Conservation (phyloP, 257 asterid genomes). For the Nyctanthes arbortristis region DNA sequence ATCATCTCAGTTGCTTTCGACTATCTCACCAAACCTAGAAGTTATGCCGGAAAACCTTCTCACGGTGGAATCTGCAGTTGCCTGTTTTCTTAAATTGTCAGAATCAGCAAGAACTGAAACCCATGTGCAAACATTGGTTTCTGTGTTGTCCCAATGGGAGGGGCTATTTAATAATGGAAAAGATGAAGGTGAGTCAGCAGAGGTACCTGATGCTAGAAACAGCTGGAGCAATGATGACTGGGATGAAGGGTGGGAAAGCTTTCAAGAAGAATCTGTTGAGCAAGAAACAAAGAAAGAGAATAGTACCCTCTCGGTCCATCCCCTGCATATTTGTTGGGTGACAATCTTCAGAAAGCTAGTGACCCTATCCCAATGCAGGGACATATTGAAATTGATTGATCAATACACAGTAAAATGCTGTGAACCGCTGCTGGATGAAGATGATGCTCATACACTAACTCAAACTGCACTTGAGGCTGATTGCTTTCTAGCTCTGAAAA, state of each 20-base stretch:
- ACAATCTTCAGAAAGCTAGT: constrained; percentile 51
- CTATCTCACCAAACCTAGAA: constrained; percentile 64
- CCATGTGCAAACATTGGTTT: constrained; percentile 54
- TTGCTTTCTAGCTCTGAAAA: constrained; percentile 64
- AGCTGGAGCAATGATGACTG: constrained; percentile 84
- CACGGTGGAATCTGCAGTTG: constrained; percentile 70
- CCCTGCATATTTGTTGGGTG: constrained; percentile 81
- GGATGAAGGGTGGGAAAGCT: constrained; percentile 99
- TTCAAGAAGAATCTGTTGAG: constrained; percentile 69
- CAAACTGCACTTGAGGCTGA: constrained; percentile 47
- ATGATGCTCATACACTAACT: constrained; percentile 44
- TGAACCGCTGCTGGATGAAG: constrained; percentile 64
- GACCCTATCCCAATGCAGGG: constrained; percentile 36
- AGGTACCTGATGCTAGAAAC: constrained; percentile 45
- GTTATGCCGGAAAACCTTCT: constrained; percentile 66
- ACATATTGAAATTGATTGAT: constrained; percentile 61
- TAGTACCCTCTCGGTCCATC: constrained; percentile 46
- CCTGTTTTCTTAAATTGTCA: constrained; percentile 69
- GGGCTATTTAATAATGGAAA: constrained; percentile 50
- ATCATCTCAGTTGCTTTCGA: constrained; percentile 71
- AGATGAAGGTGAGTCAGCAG: constrained; percentile 37
- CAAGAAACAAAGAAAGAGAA: constrained; percentile 43
- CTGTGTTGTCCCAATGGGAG: constrained; percentile 84
- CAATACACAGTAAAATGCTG: constrained; percentile 35
- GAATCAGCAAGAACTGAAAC: constrained; percentile 50